Percentiles rank a stretch among this genome's conserved stretches.
phyloP scores from a whole-genome alignment of 768 basidiomycete genomes.

The Cyclocybe aegerita region DNA sequence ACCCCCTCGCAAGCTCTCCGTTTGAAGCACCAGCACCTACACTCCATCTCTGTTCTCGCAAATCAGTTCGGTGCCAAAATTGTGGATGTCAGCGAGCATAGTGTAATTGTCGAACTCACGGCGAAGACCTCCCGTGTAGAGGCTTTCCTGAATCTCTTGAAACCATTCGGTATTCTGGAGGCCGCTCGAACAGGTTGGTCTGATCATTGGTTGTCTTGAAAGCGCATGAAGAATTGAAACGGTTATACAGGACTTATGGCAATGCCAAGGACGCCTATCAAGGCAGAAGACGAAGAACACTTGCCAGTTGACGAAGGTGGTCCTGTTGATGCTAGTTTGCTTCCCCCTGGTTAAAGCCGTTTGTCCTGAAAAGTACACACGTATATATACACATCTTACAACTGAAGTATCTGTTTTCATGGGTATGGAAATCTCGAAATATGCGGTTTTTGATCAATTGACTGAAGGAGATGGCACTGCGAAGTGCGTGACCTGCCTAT shows the following conservation, averaged over 20 bases:
- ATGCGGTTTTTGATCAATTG: too few species aligned
- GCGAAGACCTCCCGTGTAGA: conserved; percentile 92
- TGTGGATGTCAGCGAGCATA: conserved; percentile 93
- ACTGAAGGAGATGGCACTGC: too few species aligned
- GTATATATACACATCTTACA: neutral
- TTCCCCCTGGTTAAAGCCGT: conserved; percentile 82
- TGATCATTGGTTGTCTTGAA: conserved; percentile 3
- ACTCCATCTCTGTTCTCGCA: conserved; percentile 82
- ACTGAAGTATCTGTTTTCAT: too few species aligned
- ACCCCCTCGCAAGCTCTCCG: conserved; percentile 87
- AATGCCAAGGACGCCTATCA: conserved; percentile 95
- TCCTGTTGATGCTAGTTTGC: conserved; percentile 83
- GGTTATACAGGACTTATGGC: conserved; percentile 81
- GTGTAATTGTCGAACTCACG: conserved; percentile 91
- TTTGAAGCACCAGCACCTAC: conserved; percentile 84
- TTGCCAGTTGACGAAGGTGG: conserved; percentile 44
- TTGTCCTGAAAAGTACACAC: neutral
- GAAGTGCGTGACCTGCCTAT: too few species aligned
- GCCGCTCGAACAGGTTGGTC: conserved; percentile 86
- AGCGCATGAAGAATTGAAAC: conserved; percentile 1
- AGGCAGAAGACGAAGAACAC: conserved; percentile 58
- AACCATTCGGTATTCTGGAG: conserved; percentile 95
- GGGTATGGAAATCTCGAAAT: too few species aligned
- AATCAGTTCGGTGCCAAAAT: conserved; percentile 90
- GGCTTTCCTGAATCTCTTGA: conserved; percentile 87